Percentiles rank a stretch among this genome's conserved stretches.
phyloP scores from a whole-genome alignment of 257 asterid genomes.

The Solanum chiquidenum region DNA sequence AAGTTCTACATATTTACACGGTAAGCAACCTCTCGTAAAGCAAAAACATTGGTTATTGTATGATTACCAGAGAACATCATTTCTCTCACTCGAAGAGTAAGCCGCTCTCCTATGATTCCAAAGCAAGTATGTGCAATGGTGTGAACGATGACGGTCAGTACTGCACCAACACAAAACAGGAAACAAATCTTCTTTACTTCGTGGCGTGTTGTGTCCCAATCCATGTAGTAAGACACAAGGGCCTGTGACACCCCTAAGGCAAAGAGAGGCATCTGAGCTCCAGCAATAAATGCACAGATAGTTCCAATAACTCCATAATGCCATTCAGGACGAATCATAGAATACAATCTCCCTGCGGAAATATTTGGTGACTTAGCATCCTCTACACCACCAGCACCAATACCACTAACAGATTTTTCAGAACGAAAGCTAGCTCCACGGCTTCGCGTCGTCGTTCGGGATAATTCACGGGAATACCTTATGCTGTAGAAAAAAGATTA shows the following conservation, averaged over 20 bases:
- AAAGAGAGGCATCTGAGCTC: constrained; percentile 93
- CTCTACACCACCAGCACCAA: constrained; percentile 62
- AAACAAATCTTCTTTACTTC: constrained; percentile 75
- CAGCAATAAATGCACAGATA: constrained; percentile 69
- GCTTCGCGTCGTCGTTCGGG: constrained; percentile 75
- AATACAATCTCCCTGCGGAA: constrained; percentile 53
- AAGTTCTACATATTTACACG: not conserved
- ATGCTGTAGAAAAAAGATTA: constrained; percentile 24
- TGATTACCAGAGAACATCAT: constrained; percentile 74
- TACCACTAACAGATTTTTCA: constrained; percentile 55
- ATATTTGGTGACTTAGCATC: constrained; percentile 22
- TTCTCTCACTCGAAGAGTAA: constrained; percentile 85
- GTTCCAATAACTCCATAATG: constrained; percentile 69
- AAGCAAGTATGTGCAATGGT: constrained; percentile 68
- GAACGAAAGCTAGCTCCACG: constrained; percentile 90
- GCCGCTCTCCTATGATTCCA: constrained; percentile 91
- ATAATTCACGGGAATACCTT: constrained; percentile 61
- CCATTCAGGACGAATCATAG: constrained; percentile 94
- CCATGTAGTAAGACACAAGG: constrained; percentile 95
- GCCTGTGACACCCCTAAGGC: constrained; percentile 97
- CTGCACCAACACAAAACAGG: constrained; percentile 84
- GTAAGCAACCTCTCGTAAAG: not conserved
- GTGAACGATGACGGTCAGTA: constrained; percentile 64
- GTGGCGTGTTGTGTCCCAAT: constrained; percentile 78
- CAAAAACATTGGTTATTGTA: not conserved